A percentile compares a stretch with the other conserved stretches of the same genome.
phyloP scores from a whole-genome alignment of 345 rosid species.

The Lagerstroemia speciosa region DNA sequence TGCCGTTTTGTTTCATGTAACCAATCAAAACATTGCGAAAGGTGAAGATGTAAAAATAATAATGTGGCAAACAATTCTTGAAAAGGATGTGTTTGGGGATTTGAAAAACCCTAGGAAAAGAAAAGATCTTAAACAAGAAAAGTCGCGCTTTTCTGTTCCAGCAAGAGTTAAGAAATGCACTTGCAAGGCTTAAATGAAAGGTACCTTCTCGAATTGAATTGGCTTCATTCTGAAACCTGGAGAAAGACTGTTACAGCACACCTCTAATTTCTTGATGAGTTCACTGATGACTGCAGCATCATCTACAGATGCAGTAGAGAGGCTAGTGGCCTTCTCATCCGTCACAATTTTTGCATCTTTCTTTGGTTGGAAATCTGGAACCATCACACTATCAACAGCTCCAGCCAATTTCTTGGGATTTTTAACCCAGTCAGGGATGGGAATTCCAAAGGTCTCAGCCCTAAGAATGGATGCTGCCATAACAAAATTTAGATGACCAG shows the following conservation, averaged over 20 bases:
- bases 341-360: constrained; percentile 73
- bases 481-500: constrained; percentile 56
- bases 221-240: constrained; percentile 76
- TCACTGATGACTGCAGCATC: constrained; percentile 73
- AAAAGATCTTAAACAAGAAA: neutral
- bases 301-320: constrained; percentile 71
- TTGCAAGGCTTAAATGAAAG: neutral
- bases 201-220: constrained; percentile 95
- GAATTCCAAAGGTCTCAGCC: constrained; percentile 88
- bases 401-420: constrained; percentile 46
- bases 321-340: constrained; percentile 82
- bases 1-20: too few relatives aligned
- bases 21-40: neutral
- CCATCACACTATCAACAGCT: constrained; percentile 66
- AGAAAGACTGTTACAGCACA: constrained; percentile 43
- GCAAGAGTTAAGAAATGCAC: neutral
- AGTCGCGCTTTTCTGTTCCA: too few relatives aligned
- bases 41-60: neutral
- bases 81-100: neutral
- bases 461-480: constrained; percentile 75
- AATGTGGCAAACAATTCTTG: neutral
- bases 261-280: constrained; percentile 54
- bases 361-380: constrained; percentile 87
- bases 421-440: constrained; percentile 76
- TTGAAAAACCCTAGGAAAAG: neutral